Percentiles rank a stretch among this genome's conserved stretches.
Evolutionary conservation across 2,329 filamentous ascomycete genomes (phyloP).

Genomic region (Fusarium nematophilum): DNA sequence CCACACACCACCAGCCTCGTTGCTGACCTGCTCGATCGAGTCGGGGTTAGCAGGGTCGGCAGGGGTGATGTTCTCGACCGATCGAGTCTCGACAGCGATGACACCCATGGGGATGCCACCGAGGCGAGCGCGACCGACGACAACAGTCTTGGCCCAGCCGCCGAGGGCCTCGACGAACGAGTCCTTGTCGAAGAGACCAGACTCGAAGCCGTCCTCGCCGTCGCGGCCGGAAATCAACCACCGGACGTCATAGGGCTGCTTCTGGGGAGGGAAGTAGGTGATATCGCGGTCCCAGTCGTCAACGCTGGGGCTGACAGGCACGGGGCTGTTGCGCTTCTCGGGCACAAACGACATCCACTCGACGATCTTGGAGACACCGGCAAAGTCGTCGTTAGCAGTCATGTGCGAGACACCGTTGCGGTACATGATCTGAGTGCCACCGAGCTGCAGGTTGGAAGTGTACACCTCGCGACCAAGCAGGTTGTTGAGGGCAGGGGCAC

Average conservation of each 20-base stretch:
- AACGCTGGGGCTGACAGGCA: constrained; percentile 87
- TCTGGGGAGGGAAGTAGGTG: constrained; percentile 82
- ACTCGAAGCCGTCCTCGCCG: constrained; percentile 80
- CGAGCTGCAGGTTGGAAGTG: constrained; percentile 98
- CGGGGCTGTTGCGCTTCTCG: constrained; percentile 91
- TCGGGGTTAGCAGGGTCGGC: constrained; percentile 98
- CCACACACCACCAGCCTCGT: constrained; percentile 98
- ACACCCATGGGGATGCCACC: constrained; percentile 99
- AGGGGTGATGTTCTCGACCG: constrained; percentile 95
- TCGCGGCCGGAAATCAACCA: constrained; percentile 92
- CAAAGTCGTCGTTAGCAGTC: constrained; percentile 97
- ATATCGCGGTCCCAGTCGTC: constrained; percentile 96
- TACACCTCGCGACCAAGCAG: constrained; percentile 97
- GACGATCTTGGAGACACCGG: constrained; percentile 96
- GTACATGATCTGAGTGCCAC: constrained; percentile 99
- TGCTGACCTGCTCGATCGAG: constrained; percentile 94
- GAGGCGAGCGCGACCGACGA: constrained; percentile 94
- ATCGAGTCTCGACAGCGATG: constrained; percentile 94
- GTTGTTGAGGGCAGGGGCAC: constrained; percentile 98
- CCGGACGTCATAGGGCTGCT: constrained; percentile 90
- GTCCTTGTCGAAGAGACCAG: constrained; percentile 94
- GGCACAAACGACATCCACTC: constrained; percentile 98
- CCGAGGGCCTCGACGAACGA: constrained; percentile 97
- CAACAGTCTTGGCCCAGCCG: constrained; percentile 96
- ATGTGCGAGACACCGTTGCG: constrained; percentile 99